These are phyloP conservation scores for Tuber brumale DNA, from an alignment of 495 filamentous ascomycete species.

Conservation along the genomic window DNA sequence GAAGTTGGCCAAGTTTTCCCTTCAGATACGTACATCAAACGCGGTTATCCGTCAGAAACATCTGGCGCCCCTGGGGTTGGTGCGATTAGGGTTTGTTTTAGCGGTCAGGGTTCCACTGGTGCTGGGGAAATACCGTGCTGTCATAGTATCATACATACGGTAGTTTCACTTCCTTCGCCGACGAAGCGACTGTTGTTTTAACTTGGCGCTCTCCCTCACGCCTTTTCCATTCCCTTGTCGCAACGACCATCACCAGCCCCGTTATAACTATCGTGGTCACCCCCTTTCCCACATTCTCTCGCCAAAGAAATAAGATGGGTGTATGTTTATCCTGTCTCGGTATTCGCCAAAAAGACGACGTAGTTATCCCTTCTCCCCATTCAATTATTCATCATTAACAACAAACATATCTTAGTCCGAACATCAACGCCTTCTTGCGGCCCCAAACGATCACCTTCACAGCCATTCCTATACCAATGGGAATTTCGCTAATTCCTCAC, in stretches of 20 bases:
- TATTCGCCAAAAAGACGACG: conserved; percentile 29
- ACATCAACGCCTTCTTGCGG: conserved; percentile 29
- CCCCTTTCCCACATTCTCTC: not conserved
- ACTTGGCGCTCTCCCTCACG: not conserved
- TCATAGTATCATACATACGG: not conserved
- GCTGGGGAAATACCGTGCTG: not conserved
- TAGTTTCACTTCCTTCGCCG: not conserved
- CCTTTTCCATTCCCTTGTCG: not conserved
- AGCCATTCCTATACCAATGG: conserved; percentile 20
- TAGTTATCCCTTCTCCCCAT: conserved; percentile 13
- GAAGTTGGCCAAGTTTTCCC: not conserved
- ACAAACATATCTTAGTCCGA: conserved; percentile 19
- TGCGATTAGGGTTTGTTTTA: conserved; percentile 1
- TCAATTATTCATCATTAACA: conserved; percentile 11
- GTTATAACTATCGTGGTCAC: not conserved
- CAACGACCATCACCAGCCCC: not conserved
- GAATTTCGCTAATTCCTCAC: conserved; percentile 24
- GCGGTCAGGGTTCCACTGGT: not conserved
- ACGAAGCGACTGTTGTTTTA: not conserved
- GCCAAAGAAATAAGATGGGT: conserved; percentile 20
- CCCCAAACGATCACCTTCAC: conserved; percentile 24
- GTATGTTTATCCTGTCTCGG: conserved; percentile 32
- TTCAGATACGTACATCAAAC: not conserved
- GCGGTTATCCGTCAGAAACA: conserved; percentile 2
- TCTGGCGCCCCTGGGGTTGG: not conserved